These are phyloP conservation scores for Eucalyptus regnans DNA, from an alignment of 345 rosid genomes.

Conservation along the genomic window DNA sequence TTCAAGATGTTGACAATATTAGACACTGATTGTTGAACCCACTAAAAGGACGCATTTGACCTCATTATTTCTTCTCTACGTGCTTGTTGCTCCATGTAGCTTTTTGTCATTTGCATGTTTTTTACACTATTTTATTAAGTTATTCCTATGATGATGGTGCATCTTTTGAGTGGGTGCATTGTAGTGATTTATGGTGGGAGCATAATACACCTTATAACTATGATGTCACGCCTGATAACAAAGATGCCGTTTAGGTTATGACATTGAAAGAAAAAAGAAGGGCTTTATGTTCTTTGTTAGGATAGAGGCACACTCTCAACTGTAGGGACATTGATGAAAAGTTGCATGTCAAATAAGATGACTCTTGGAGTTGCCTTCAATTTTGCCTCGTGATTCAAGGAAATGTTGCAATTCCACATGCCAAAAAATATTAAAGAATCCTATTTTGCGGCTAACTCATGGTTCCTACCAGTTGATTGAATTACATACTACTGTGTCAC, in stretches of 20 bases:
- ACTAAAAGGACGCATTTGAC: background rate
- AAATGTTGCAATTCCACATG: background rate
- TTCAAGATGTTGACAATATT: background rate
- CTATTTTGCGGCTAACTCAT: background rate
- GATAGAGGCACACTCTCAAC: background rate
- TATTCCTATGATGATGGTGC: background rate
- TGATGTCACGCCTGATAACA: background rate
- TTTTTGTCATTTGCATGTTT: background rate
- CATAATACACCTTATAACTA: background rate
- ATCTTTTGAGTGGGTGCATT: background rate
- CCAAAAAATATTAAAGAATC: background rate
- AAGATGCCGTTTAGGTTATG: background rate
- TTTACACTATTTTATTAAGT: background rate
- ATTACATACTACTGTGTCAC: background rate
- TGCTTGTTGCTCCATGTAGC: background rate
- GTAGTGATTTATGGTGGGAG: background rate
- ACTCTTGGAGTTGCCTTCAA: background rate
- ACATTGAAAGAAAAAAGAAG: background rate
- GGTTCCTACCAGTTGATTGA: background rate
- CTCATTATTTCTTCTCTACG: background rate
- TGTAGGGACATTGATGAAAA: background rate
- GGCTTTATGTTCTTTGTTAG: background rate
- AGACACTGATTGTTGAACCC: background rate
- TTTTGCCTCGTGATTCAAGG: background rate
- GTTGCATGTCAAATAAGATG: background rate